These are phyloP conservation scores for Waltiozyma sp. DNA, from an alignment of 1,139 yeast genomes.

Conservation along the genomic window DNA sequence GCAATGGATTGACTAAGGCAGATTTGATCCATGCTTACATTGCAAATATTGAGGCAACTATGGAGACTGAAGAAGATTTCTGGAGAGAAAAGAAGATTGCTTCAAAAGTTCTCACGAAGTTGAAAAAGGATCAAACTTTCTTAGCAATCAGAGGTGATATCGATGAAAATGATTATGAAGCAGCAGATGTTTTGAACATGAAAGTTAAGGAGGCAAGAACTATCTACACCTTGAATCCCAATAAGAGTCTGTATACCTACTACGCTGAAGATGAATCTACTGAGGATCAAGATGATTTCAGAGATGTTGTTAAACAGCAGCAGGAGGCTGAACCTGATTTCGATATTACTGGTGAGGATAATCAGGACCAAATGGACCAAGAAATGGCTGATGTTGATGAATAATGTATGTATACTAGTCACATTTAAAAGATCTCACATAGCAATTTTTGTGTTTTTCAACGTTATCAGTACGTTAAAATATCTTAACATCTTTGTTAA, in stretches of 20 bases:
- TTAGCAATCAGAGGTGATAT: conserved; percentile 65
- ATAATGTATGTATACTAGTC: background rate
- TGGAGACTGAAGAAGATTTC: conserved; percentile 61
- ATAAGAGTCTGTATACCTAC: conserved; percentile 58
- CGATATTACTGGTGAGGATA: background rate
- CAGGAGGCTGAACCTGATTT: background rate
- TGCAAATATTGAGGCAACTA: conserved; percentile 59
- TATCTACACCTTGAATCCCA: conserved; percentile 53
- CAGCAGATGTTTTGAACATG: conserved; percentile 19
- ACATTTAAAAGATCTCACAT: background rate
- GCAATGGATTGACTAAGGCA: conserved; percentile 60
- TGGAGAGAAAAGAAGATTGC: conserved; percentile 63
- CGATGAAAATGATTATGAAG: conserved; percentile 17
- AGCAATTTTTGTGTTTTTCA: too few species aligned
- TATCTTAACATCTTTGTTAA: too few species aligned
- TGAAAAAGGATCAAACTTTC: conserved; percentile 78
- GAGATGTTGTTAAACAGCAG: background rate
- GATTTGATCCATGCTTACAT: conserved; percentile 76
- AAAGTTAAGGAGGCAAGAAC: conserved; percentile 19
- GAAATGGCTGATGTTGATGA: background rate
- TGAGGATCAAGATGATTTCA: conserved; percentile 1
- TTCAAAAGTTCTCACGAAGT: conserved; percentile 68
- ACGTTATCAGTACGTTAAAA: too few species aligned
- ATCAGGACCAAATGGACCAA: background rate
- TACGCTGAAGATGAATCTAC: conserved; percentile 11